Conservation (phyloP, 768 basidiomycete species). For the Tricholoma terreum region DNA sequence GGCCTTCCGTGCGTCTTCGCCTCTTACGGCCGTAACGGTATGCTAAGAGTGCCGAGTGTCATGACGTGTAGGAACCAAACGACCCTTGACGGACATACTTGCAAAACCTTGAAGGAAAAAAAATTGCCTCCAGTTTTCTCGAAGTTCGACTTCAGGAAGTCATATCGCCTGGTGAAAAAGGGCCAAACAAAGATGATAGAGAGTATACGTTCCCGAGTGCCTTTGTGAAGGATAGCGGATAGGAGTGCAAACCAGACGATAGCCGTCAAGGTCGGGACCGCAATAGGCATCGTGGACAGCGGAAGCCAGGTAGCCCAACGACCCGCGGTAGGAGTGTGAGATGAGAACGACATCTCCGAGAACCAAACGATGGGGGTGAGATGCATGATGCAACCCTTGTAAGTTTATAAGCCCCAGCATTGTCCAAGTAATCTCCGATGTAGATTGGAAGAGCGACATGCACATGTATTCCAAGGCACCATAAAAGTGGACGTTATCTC, state of each 20-base stretch:
- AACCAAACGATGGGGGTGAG: background rate
- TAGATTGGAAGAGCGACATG: background rate
- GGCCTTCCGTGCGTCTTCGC: constrained; percentile 28
- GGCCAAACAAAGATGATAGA: constrained; percentile 1
- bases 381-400: background rate
- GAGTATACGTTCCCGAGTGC: background rate
- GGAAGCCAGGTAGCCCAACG: background rate
- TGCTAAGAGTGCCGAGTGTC: constrained; percentile 2
- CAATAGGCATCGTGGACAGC: background rate
- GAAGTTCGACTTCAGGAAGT: constrained; percentile 2
- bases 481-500: background rate
- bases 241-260: background rate
- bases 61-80: background rate
- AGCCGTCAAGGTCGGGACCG: background rate
- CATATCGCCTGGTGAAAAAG: constrained; percentile 1
- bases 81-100: background rate
- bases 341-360: background rate
- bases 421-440: background rate
- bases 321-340: background rate
- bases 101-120: constrained; percentile 1
- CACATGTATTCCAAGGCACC: background rate
- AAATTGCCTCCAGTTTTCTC: background rate
- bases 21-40: constrained; percentile 26
- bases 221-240: background rate
- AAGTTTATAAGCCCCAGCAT: background rate